These are phyloP conservation scores for Epipyxis sp. DNA, from an alignment of 108 stramenopile genomes.

Conservation along the genomic window DNA sequence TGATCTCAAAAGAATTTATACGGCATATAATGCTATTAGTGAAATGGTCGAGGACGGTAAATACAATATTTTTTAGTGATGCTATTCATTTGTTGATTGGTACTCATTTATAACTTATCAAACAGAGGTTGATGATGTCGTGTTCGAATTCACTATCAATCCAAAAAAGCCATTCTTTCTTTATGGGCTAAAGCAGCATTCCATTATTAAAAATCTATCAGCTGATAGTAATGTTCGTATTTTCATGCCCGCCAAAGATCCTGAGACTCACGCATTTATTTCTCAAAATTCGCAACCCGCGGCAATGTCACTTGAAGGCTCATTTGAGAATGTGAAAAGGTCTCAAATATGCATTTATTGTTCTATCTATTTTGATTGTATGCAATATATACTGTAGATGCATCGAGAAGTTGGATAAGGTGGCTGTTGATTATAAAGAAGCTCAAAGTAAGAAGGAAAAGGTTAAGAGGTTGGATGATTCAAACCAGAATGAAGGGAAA, in stretches of 20 bases:
- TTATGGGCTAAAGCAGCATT: neutral
- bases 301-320: neutral
- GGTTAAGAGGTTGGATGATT: neutral
- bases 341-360: neutral
- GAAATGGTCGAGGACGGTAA: conserved; percentile 7
- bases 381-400: neutral
- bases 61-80: neutral
- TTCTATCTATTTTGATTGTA: neutral
- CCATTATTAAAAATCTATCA: neutral
- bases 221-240: neutral
- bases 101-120: neutral
- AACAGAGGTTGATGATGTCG: conserved; percentile 7
- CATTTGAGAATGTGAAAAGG: neutral
- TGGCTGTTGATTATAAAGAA: neutral
- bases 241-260: neutral
- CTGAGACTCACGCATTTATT: neutral
- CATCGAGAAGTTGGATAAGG: neutral
- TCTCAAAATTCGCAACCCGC: neutral
- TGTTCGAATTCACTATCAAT: conserved; percentile 15
- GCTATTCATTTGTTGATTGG: neutral
- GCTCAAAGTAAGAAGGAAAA: neutral
- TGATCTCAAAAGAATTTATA: neutral
- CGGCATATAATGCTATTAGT: neutral
- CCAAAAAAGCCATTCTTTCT: neutral
- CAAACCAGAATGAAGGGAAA: neutral